Base-by-base conservation (phyloP, 768 basidiomycete species). In the Auriscalpium vulgare region DNA sequence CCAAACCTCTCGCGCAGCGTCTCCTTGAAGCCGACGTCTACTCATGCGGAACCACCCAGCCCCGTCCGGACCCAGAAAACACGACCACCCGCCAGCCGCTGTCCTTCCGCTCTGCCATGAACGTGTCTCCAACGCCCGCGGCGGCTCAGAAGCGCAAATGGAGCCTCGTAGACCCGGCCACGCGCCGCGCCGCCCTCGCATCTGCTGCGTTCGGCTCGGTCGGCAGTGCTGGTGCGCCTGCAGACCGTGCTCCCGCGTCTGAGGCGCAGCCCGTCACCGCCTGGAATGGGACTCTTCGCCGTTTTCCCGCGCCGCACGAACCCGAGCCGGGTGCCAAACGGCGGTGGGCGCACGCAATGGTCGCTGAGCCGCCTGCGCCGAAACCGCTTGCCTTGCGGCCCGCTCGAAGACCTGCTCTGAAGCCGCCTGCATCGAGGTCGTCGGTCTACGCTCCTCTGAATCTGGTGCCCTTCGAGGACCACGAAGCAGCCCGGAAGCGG, bases 21-120 rank as follows among this genome's bases (percentile, higher is more conserved):
- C 45, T 62, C 36, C 50, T 60, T 47, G 55, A 62, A 43, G 60
- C 60, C n/a, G 60, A 56, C 35, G 50, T 62, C 37, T 62, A 56
- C 47, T 59, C 60, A 38, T 52, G 47, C 16, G 59, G 59, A 29
- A 37, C 47, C 13, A 43, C 50, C 17, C 37, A 51, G 4, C 52
- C 37, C 14, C 50, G 38, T 17, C 47, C 44, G 8, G 40, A 8
- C 29, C 54, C 21, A 17, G 45, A 51, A 47, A 35, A 23, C 8
- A 16, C 6, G 14, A 34, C 51, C 14, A 43, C n/a, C 48, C 55
- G 55, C n/a, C 60, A 36, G 19, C 58, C 60, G 10, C 53, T 62
- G 29, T 50, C 49, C 10, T 62, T 62, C 50, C 21, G 51, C 40
- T 29, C 29, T 5, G 29, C 29, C 7, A 29, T 29, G 29, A 56